phyloP scores from a whole-genome alignment of 257 asterid genomes.

The Rhazya stricta region DNA sequence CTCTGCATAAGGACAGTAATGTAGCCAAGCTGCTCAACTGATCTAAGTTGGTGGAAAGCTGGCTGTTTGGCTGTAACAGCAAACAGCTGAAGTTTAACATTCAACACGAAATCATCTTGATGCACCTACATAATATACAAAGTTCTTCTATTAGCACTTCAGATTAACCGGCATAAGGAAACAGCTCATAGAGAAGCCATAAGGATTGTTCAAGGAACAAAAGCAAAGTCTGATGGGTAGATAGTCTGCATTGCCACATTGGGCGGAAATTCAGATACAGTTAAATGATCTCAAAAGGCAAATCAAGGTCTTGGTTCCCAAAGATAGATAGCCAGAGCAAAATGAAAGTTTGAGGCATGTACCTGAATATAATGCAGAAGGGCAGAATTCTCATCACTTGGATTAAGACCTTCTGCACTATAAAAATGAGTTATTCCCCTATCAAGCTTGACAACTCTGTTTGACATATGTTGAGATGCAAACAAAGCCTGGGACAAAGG shows the following conservation, averaged over 20 bases:
- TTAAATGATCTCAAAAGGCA: not conserved
- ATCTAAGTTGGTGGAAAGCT: slow-evolving; percentile 97
- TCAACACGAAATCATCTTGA: slow-evolving; percentile 83
- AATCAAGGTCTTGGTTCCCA: not conserved
- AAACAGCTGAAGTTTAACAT: slow-evolving; percentile 80
- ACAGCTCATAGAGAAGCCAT: not conserved
- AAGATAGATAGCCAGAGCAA: not conserved
- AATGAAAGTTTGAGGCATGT: slow-evolving; percentile 8
- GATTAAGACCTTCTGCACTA: slow-evolving; percentile 73
- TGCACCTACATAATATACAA: slow-evolving; percentile 53
- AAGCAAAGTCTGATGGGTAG: too few relatives aligned
- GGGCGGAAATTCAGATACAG: not conserved
- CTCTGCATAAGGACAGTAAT: slow-evolving; percentile 84
- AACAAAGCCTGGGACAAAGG: slow-evolving; percentile 65
- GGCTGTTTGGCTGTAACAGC: slow-evolving; percentile 90
- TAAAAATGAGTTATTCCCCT: slow-evolving; percentile 57
- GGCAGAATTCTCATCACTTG: slow-evolving; percentile 89
- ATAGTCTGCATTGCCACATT: not conserved
- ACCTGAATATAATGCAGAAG: slow-evolving; percentile 96
- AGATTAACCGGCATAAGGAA: not conserved
- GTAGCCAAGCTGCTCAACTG: slow-evolving; percentile 99
- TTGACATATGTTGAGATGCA: slow-evolving; percentile 79
- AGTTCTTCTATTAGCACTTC: not conserved
- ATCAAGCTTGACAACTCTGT: slow-evolving; percentile 79
- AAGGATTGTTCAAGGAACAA: not conserved